These are phyloP conservation scores for Capronia coronata DNA, from an alignment of 2,329 filamentous ascomycete genomes.

Conservation along the genomic window DNA sequence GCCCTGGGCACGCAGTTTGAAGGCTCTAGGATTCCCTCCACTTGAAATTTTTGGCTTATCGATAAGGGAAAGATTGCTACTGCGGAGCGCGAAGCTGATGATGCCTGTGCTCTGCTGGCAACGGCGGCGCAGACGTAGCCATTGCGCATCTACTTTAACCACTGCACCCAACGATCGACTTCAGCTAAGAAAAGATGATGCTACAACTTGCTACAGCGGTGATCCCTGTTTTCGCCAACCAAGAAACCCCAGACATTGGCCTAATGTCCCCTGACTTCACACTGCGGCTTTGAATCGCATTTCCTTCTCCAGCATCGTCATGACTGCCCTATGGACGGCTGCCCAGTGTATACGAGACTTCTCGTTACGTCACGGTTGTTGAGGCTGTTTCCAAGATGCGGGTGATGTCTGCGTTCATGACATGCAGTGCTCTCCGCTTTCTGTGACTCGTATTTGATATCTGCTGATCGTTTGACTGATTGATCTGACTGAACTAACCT, in stretches of 20 bases:
- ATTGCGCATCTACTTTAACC: too few relatives aligned
- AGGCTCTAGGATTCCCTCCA: not conserved
- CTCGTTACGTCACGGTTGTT: not conserved
- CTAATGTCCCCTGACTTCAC: not conserved
- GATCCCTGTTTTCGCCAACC: not conserved
- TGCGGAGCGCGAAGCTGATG: too few relatives aligned
- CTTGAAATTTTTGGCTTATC: slow-evolving; percentile 15
- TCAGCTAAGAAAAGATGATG: too few relatives aligned
- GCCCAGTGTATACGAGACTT: not conserved
- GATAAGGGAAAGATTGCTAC: slow-evolving; percentile 3
- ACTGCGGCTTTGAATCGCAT: too few relatives aligned
- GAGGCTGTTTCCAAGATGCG: not conserved
- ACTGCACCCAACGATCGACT: too few relatives aligned
- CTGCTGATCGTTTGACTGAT: not conserved
- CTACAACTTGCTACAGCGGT: too few relatives aligned
- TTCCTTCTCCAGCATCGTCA: not conserved
- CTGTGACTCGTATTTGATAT: too few relatives aligned
- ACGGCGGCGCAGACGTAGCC: too few relatives aligned
- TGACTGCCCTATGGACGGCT: not conserved
- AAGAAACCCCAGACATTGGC: not conserved
- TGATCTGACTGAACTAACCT: not conserved
- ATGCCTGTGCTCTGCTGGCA: too few relatives aligned
- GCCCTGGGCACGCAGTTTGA: not conserved
- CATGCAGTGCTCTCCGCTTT: too few relatives aligned
- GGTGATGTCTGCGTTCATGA: not conserved